Conservation (phyloP, 257 asterid species). For the Solanum sejunctum region DNA sequence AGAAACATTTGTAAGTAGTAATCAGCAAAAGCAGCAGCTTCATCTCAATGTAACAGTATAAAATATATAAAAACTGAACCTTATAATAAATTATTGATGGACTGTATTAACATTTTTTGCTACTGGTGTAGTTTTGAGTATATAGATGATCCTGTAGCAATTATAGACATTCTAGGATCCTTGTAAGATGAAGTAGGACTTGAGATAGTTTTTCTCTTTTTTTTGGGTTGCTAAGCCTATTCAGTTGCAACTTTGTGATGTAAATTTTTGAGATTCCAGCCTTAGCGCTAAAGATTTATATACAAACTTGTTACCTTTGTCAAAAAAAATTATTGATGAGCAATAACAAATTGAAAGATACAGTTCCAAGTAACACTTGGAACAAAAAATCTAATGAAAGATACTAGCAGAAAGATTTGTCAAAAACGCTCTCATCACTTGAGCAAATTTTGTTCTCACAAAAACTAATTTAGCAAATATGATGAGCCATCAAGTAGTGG, state of each 20-base stretch:
- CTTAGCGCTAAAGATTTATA: too few species aligned
- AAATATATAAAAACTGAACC: neutral
- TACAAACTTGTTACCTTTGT: too few species aligned
- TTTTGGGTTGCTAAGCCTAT: too few species aligned
- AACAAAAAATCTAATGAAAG: neutral
- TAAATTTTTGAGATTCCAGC: too few species aligned
- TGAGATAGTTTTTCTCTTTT: too few species aligned
- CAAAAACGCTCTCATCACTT: neutral
- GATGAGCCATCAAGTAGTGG: neutral
- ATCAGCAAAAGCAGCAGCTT: neutral
- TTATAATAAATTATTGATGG: neutral
- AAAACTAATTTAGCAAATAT: neutral
- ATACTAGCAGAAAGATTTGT: neutral
- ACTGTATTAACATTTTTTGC: too few species aligned
- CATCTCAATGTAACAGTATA: neutral
- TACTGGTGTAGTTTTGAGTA: too few species aligned
- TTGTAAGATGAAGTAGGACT: too few species aligned
- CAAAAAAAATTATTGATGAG: neutral
- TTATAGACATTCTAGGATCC: too few species aligned
- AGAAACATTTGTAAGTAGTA: neutral
- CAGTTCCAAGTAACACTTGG: neutral
- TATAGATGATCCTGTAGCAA: too few species aligned
- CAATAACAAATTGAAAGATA: neutral
- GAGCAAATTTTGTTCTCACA: neutral
- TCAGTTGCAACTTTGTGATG: too few species aligned